phyloP scores from a whole-genome alignment of 2,329 filamentous ascomycete genomes.

The Pseudomassariella vexata region DNA sequence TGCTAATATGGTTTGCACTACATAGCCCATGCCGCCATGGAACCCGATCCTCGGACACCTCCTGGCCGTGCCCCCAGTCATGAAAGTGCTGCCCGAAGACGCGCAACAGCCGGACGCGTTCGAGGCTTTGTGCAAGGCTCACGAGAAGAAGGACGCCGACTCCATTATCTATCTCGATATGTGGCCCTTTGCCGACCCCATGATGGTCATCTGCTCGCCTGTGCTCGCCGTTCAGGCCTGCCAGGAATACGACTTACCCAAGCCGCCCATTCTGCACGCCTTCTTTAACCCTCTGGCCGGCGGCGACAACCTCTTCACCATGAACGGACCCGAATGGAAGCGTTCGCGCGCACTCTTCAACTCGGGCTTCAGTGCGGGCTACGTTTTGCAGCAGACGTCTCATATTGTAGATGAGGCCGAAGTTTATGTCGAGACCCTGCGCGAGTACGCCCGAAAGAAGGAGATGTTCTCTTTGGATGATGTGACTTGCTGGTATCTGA shows the following conservation, averaged over 20 bases:
- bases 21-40: conserved; percentile 1
- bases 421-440: background rate
- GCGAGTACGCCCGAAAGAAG: conserved; percentile 2
- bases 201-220: conserved; percentile 1
- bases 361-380: conserved; percentile 2
- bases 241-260: background rate
- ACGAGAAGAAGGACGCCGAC: background rate
- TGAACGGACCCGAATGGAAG: conserved; percentile 2
- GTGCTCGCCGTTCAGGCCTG: background rate
- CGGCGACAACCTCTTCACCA: conserved; percentile 2
- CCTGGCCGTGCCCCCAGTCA: too few relatives aligned
- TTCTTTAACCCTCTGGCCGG: background rate
- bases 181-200: conserved; percentile 1
- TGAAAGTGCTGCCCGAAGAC: background rate
- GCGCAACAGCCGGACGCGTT: background rate
- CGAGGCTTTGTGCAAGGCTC: background rate
- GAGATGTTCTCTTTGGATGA: conserved; percentile 16
- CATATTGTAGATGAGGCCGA: conserved; percentile 3
- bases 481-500: conserved; percentile 17
- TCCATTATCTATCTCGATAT: conserved; percentile 4
- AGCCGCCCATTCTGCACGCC: background rate
- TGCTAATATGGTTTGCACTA: too few relatives aligned
- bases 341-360: conserved; percentile 3
- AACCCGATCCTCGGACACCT: background rate
- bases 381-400: conserved; percentile 2